These are phyloP conservation scores for Pseudogymnoascus sp. DNA, from an alignment of 2,329 filamentous ascomycete genomes.

Conservation along the genomic window DNA sequence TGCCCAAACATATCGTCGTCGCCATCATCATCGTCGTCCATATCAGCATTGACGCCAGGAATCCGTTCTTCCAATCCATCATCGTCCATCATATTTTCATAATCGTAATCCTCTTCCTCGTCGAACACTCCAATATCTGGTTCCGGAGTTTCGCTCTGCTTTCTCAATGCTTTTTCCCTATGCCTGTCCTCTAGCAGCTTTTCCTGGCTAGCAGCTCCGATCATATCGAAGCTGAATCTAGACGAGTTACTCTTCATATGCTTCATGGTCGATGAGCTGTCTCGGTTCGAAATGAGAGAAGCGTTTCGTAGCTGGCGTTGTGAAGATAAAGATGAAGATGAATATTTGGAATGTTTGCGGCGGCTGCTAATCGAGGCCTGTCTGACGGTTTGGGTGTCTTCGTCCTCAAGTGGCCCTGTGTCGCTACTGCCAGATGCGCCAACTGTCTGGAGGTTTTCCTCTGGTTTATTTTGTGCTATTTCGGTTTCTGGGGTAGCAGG, in stretches of 20 bases:
- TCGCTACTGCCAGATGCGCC: not conserved
- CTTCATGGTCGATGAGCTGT: conserved; percentile 43
- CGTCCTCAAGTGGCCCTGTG: not conserved
- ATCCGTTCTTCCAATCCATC: conserved; percentile 63
- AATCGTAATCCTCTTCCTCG: conserved; percentile 54
- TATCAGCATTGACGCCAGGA: conserved; percentile 48
- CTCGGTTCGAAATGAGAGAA: conserved; percentile 42
- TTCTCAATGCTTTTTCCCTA: conserved; percentile 59
- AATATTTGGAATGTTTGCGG: conserved; percentile 30
- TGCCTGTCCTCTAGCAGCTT: conserved; percentile 69
- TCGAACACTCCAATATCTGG: conserved; percentile 34
- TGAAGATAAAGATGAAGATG: conserved; percentile 23
- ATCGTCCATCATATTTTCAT: conserved; percentile 59
- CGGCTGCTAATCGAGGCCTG: conserved; percentile 13
- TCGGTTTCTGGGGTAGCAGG: conserved; percentile 12
- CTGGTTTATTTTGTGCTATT: conserved; percentile 18
- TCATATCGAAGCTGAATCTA: conserved; percentile 77
- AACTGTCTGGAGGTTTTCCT: conserved; percentile 15
- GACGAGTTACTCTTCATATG: conserved; percentile 74
- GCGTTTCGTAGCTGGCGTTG: conserved; percentile 30
- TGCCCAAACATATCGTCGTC: conserved; percentile 45
- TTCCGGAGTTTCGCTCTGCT: conserved; percentile 39
- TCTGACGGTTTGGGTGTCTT: conserved; percentile 18
- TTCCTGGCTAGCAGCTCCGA: conserved; percentile 61
- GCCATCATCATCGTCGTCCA: conserved; percentile 26